Evolutionary conservation across 208 protist species (phyloP), one percentile per base, ranked within the genome.

Genomic region (Acanthamoeba lenticulata): DNA sequence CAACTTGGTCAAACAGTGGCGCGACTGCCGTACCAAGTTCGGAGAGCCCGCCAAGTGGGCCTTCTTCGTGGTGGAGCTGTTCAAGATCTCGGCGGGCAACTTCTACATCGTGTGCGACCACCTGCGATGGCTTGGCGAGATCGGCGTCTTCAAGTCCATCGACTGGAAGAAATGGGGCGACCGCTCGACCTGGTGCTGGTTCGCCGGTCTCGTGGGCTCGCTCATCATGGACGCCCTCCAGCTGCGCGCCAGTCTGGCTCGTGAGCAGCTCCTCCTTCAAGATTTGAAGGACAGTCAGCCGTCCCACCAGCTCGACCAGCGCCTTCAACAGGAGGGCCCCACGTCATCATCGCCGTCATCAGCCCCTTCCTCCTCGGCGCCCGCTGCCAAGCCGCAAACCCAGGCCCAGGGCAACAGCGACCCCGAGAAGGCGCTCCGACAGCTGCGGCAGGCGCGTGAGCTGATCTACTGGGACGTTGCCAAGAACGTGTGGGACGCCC

Each of bases 251-350:
- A 83, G 74, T 17, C 40, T 83, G 9, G 36, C 36, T 27, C 36
- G 74, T 9, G 74, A 83, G 29, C 36, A 17, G 74, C 74, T 55
- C 40, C 74, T 83, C 74, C 74, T 83, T 49, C 74, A 83, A 83
- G 74, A 83, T 55, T 44, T 55, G 74, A 42, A 83, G 74, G 74
- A 21, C 27, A 52, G 44, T 21, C 36, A 83, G 40, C 74, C 42
- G 44, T 19, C 42, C 11, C 38, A 83, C 15, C 74, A 83, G 44
- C 74, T 55, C 42, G 74, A 83, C 42, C 36, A 83, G 44, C 42
- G 5, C 2, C 6, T 24, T 15, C 34, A 42, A 27, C 34, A 19
- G 7, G 62, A 36, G 11, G 32, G 11, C 24, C 32, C 29, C 24
- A n/a, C n/a, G n/a, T n/a, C n/a, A n/a, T n/a, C n/a, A n/a, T n/a